Evolutionary conservation across 305 asterid species (phyloP).

Genomic region (Fraxinus angustifolia): DNA sequence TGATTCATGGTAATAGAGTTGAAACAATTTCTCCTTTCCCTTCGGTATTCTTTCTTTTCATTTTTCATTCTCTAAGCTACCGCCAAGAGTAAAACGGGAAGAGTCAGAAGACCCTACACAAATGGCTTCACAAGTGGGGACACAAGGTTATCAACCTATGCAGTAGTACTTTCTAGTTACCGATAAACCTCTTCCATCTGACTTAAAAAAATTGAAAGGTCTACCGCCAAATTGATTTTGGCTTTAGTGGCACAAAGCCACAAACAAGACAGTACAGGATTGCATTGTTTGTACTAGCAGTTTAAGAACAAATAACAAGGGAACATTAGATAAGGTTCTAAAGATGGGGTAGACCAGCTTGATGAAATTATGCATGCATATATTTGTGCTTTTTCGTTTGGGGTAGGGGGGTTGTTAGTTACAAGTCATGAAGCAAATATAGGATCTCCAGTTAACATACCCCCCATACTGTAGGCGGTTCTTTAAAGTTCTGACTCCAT

Average conservation of each 20-base stretch:
- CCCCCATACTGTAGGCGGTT: constrained; percentile 98
- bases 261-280: background rate
- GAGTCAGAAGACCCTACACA: background rate
- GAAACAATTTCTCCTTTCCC: background rate
- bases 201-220: background rate
- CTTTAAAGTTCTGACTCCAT: constrained; percentile 95
- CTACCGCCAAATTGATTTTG: background rate
- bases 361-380: background rate
- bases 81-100: background rate
- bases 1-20: background rate
- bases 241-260: background rate
- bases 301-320: background rate
- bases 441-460: constrained; percentile 43
- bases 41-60: background rate
- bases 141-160: background rate
- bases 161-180: background rate
- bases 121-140: background rate
- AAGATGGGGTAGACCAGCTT: background rate
- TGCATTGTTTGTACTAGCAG: background rate
- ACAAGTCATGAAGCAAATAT: background rate
- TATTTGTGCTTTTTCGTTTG: background rate
- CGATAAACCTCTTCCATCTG: background rate
- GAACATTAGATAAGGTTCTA: background rate
- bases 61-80: background rate
- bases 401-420: background rate